These are phyloP conservation scores for Schrenkiella parvula DNA, from an alignment of 345 rosid genomes.

Conservation along the genomic window DNA sequence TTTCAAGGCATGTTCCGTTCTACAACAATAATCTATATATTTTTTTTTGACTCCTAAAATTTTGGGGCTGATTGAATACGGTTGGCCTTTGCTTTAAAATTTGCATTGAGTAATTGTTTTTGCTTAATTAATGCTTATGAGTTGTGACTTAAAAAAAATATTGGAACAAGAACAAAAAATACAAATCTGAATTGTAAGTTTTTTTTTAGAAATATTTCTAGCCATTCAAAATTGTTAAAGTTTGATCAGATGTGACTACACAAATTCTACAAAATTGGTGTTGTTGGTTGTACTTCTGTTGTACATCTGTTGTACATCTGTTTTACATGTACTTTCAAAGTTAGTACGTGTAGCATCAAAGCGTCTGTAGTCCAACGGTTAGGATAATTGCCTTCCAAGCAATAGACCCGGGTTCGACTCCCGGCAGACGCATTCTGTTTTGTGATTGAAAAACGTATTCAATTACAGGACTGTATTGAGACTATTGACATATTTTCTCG, in stretches of 20 bases:
- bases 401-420: slow-evolving; percentile 93
- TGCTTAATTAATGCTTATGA: neutral
- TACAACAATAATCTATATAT: too few relatives aligned
- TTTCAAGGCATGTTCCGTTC: neutral
- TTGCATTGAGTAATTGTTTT: neutral
- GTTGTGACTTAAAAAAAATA: too few relatives aligned
- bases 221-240: too few relatives aligned
- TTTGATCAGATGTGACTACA: too few relatives aligned
- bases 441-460: neutral
- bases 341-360: neutral
- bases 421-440: slow-evolving; percentile 59
- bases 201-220: neutral
- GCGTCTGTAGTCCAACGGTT: slow-evolving; percentile 47
- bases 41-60: too few relatives aligned
- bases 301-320: too few relatives aligned
- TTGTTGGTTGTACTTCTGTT: too few relatives aligned
- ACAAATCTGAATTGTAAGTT: too few relatives aligned
- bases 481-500: neutral
- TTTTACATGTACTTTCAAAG: too few relatives aligned
- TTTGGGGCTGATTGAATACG: neutral
- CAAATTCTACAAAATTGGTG: too few relatives aligned
- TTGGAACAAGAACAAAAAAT: neutral
- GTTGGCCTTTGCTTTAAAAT: neutral
- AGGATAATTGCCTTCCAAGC: slow-evolving; percentile 91
- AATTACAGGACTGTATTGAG: neutral